Percentiles rank a stretch among this genome's conserved stretches.
Conservation (phyloP, 495 filamentous ascomycete species). For the Podospora conica region DNA sequence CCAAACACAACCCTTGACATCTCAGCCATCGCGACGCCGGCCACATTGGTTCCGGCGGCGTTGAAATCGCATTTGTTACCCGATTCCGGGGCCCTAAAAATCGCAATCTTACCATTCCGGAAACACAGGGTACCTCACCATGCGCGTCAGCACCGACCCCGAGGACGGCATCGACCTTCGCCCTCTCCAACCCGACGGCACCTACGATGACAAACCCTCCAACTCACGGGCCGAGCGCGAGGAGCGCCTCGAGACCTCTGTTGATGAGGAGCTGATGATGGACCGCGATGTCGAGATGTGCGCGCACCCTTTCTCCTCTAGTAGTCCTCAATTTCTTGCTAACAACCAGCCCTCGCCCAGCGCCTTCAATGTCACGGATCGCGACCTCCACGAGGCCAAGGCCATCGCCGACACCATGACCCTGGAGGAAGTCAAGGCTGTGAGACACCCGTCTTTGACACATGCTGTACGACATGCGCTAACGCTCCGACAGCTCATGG, state of each 20-base stretch:
- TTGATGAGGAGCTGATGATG: background rate
- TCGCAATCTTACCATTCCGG: background rate
- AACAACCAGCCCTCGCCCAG: background rate
- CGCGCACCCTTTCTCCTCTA: background rate
- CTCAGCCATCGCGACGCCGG: background rate
- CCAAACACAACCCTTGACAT: background rate
- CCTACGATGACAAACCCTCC: background rate
- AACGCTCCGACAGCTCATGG: conserved; percentile 20
- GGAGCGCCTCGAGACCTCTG: background rate
- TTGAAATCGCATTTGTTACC: background rate
- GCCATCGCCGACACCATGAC: conserved; percentile 21
- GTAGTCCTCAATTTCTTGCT: background rate
- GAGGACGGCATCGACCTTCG: background rate
- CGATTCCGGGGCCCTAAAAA: background rate
- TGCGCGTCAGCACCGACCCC: background rate
- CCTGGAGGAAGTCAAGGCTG: conserved; percentile 18
- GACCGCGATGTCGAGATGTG: conserved; percentile 9
- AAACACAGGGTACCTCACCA: background rate
- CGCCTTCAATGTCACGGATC: conserved; percentile 23
- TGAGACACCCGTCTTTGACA: background rate
- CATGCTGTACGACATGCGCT: background rate
- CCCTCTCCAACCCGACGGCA: background rate
- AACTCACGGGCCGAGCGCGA: background rate
- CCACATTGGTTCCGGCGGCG: background rate
- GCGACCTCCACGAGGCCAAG: conserved; percentile 24